Evolutionary conservation across 108 stramenopile genomes (phyloP), one percentile per base, ranked within the genome.

Genomic region (Aurantiochytrium sp.): DNA sequence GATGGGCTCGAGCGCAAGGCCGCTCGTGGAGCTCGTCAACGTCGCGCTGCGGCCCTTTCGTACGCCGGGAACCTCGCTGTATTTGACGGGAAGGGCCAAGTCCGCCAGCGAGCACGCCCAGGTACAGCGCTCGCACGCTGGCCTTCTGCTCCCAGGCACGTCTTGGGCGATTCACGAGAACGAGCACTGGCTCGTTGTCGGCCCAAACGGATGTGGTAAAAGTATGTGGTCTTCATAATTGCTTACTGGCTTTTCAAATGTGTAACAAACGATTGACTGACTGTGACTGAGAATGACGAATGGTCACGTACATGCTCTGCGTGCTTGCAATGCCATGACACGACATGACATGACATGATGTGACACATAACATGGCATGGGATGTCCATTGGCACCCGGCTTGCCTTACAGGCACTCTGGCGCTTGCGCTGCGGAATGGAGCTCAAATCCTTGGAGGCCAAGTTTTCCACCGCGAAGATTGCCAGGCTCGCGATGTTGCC

Each of bases 181-280:
- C 76, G 76, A 83, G 76, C 45, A 53, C 49, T 83, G 76, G 76
- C 76, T 83, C 45, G 76, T 83, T 0, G 76, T 83, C 10, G 76
- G 76, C 49, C 76, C 49, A 6, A 83, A 83, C n/a, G 76, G 76
- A 23, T 83, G 76, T 23, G 76, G 76, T 6, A 83, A 83, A 23
- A 53, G 49, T 83, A 83, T 1, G 76, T 83, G 55, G 14, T 0
- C 55, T 35, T 35, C 35, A 35, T 35, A 1, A 35, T 35, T 35
- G 35, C 35, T 35, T 35, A 1, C 35, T 35, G 35, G 35, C 0
- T 35, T 35, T 35, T 35, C 0, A 35, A 35, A 35, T 35, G 2
- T 1, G 35, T 0, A 35, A 35, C 0, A 35, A 35, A 35, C 35
- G 35, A 35, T 35, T 35, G 0, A 35, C 35, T 35, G 35, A 35